Evolutionary conservation across 2,329 filamentous ascomycete species (phyloP).

Genomic region (Conoideocrella luteorostrata): DNA sequence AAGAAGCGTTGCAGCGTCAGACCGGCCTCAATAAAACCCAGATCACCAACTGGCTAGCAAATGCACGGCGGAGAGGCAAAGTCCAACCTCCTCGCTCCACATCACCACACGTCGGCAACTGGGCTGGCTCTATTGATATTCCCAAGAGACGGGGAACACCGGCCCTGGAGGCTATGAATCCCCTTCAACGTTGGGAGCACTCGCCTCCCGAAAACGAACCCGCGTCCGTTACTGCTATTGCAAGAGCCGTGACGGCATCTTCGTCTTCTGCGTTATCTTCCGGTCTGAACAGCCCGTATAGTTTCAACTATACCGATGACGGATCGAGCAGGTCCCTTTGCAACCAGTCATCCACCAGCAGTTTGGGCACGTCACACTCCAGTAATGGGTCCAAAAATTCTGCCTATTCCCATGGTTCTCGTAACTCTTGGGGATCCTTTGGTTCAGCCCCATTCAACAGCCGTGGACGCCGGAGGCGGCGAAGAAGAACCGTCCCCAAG

Average conservation of each 20-base stretch:
- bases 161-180: slow-evolving; percentile 47
- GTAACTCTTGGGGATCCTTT: slow-evolving; percentile 49
- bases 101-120: slow-evolving; percentile 60
- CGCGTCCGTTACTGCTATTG: slow-evolving; percentile 52
- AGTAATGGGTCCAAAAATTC: slow-evolving; percentile 53
- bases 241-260: slow-evolving; percentile 49
- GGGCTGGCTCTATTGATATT: slow-evolving; percentile 65
- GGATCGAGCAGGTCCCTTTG: slow-evolving; percentile 52
- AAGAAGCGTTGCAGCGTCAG: slow-evolving; percentile 67
- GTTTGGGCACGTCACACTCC: slow-evolving; percentile 54
- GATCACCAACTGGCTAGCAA: slow-evolving; percentile 89
- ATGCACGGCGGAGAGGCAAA: slow-evolving; percentile 78
- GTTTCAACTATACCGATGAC: slow-evolving; percentile 54
- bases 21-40: slow-evolving; percentile 79
- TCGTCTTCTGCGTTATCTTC: slow-evolving; percentile 46
- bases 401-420: slow-evolving; percentile 52
- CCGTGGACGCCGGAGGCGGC: slow-evolving; percentile 43
- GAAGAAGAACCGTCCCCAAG: slow-evolving; percentile 35
- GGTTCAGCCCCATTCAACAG: slow-evolving; percentile 35
- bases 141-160: slow-evolving; percentile 55
- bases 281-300: slow-evolving; percentile 51
- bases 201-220: slow-evolving; percentile 56
- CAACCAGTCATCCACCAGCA: slow-evolving; percentile 54
- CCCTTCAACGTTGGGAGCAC: slow-evolving; percentile 52
- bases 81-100: slow-evolving; percentile 60